Evolutionary conservation across 176 grass and related monocot genomes (phyloP), one percentile per base, ranked within the genome.

Genomic region (Alopecurus myosuroides): DNA sequence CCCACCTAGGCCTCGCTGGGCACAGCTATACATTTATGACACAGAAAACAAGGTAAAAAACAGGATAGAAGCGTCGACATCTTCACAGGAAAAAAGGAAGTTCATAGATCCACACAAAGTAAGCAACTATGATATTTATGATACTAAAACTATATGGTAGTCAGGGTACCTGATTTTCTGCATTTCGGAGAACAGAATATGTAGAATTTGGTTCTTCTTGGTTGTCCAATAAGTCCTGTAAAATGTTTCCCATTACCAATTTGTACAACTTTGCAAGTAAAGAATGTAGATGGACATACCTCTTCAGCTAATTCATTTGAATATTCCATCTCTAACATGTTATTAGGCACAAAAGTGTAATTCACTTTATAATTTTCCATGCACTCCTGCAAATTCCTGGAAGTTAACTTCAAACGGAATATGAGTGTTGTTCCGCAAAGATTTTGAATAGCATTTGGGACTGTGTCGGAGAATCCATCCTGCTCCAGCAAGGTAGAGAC

Each of bases 31-130:
- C 53, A 57, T 57, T 10, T 57, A 57, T 17, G 60, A 68, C 19
- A 85, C 60, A 20, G 2, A 41, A 34, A 85, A 89, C 63, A 63
- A 85, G 49, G 34, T 85, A 8, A 36, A 48, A 3, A 89, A 85
- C 6, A 84, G 56, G 62, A 56, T 88, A 8, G 4, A 35, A 23
- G 18, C 79, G 45, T 71, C 72, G 42, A 35, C 49, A 19, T 19
- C 3, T 53, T 52, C 49, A 7, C n/a, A n/a, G n/a, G n/a, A n/a
- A n/a, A n/a, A n/a, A n/a, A n/a, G n/a, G n/a, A n/a, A n/a, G n/a
- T n/a, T n/a, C n/a, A n/a, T n/a, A n/a, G n/a, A n/a, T n/a, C n/a
- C n/a, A n/a, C n/a, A n/a, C n/a, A n/a, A n/a, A n/a, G n/a, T n/a
- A n/a, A n/a, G n/a, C n/a, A n/a, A n/a, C n/a, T n/a, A n/a, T n/a